A percentile compares a stretch with the other conserved stretches of the same genome.
These are phyloP conservation scores for Leucocoprinus leucothites DNA, from an alignment of 768 basidiomycete genomes.

Conservation along the genomic window DNA sequence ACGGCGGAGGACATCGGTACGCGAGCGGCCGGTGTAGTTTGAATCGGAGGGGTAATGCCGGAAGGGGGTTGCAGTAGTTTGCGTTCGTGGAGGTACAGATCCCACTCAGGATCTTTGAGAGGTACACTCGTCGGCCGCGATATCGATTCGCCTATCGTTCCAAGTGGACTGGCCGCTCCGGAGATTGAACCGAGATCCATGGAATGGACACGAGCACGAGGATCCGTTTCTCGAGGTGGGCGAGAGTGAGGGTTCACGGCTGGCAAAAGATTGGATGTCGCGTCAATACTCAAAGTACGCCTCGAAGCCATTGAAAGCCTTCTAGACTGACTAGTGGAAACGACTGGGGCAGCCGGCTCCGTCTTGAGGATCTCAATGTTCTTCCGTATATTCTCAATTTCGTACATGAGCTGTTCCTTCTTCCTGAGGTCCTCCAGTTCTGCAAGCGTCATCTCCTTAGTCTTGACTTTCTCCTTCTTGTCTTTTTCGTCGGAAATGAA, in stretches of 20 bases:
- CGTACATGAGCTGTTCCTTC: conserved; percentile 69
- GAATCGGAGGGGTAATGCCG: conserved; percentile 77
- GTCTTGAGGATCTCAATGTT: conserved; percentile 76
- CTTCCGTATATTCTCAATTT: conserved; percentile 76
- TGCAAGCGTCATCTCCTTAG: conserved; percentile 25
- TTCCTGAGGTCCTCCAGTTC: conserved; percentile 59
- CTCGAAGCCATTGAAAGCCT: conserved; percentile 64
- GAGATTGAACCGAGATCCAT: conserved; percentile 55
- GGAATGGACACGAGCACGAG: conserved; percentile 66
- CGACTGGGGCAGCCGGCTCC: conserved; percentile 66
- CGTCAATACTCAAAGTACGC: conserved; percentile 67
- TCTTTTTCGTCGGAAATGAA: conserved; percentile 49
- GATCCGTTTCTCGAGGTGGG: conserved; percentile 66
- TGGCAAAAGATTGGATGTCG: conserved; percentile 43
- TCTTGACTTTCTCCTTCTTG: conserved; percentile 12
- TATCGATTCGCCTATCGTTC: conserved; percentile 46
- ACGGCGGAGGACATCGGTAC: conserved; percentile 69
- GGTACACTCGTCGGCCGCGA: conserved; percentile 72
- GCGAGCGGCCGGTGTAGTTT: conserved; percentile 47
- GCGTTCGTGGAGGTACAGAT: conserved; percentile 79
- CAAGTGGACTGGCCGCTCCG: conserved; percentile 25
- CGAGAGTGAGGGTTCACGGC: conserved; percentile 56
- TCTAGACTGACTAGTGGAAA: conserved; percentile 45
- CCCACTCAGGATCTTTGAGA: conserved; percentile 81
- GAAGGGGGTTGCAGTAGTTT: conserved; percentile 82